Evolutionary conservation across 768 basidiomycete genomes (phyloP), one percentile per base, ranked within the genome.

Genomic region (Lyophyllum semitale): DNA sequence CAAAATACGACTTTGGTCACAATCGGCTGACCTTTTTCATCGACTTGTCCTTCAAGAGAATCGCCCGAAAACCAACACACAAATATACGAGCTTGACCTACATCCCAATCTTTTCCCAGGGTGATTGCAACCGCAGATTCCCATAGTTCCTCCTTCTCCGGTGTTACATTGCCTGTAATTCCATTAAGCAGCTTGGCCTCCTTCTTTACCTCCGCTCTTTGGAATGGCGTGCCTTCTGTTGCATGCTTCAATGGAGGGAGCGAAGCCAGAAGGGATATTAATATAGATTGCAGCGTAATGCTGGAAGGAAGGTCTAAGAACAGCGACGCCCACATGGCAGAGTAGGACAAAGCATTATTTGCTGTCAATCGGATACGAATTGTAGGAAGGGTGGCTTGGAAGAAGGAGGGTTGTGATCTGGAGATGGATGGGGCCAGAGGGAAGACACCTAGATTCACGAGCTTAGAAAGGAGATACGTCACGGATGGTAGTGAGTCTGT

Each of bases 351-450:
- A 11, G 53, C 48, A 40, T 64, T 57, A 6, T 58, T 59, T 15
- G 66, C 63, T 35, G 57, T 51, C 9, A 83, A 60, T 22, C 75
- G 74, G 20, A 53, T 41, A 26, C 79, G 81, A 41, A 91, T 81
- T 12, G 66, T 70, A 7, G 81, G 75, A 29, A 87, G 68, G 3
- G 73, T 75, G 2, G 76, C 66, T 25, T 70, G 66, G 69, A 90
- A 92, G 72, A 93, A 93, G 1, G 88, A 91, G 6, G 85, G 77
- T 53, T 88, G 88, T 0, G 84, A 83, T n/a, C 77, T 79, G 2
- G 81, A 69, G 6, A 69, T 68, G 7, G 84, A 81, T 3, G 70
- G 72, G 9, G 74, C 70, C 1, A 77, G 58, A 13, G 88, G 87
- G 61, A 91, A 89, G 17, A 85, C 67, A 9, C 91, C 87, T 37